Percentiles rank a stretch among this genome's conserved stretches.
phyloP scores from a whole-genome alignment of 805 yeast species.

The Hermanozyma aechmeae region DNA sequence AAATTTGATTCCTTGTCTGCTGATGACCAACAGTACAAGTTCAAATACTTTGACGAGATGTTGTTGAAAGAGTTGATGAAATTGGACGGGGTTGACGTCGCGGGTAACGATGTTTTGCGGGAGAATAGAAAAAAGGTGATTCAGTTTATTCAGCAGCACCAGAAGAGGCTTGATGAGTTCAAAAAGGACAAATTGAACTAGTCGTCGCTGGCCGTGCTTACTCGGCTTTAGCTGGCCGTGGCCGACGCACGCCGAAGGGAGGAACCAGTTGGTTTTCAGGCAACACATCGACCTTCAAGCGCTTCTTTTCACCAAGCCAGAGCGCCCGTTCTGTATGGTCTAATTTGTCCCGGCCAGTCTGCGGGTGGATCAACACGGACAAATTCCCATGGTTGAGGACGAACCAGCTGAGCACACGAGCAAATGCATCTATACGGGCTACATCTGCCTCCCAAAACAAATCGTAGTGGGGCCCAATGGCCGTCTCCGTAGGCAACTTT shows the following conservation, averaged over 20 bases:
- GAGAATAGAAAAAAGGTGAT: constrained; percentile 51
- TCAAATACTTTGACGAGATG: constrained; percentile 56
- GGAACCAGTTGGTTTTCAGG: too few relatives aligned
- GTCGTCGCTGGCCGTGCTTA: too few relatives aligned
- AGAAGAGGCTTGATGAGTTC: constrained; percentile 45
- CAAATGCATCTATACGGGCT: constrained; percentile 19
- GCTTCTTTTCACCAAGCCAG: constrained; percentile 20
- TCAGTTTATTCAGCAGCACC: constrained; percentile 49
- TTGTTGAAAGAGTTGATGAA: constrained; percentile 56
- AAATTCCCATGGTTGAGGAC: constrained; percentile 20
- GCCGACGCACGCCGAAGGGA: too few relatives aligned
- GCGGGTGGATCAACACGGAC: constrained; percentile 25
- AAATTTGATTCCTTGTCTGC: constrained; percentile 9
- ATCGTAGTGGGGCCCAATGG: constrained; percentile 23
- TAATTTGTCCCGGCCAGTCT: constrained; percentile 18
- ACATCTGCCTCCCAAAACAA: constrained; percentile 28
- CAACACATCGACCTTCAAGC: constrained; percentile 10
- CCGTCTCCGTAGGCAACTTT: constrained; percentile 14
- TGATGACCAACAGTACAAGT: constrained; percentile 33
- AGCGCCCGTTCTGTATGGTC: constrained; percentile 21
- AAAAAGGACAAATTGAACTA: constrained; percentile 16
- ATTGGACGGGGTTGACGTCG: constrained; percentile 55
- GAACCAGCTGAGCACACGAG: constrained; percentile 20
- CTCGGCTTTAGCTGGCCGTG: too few relatives aligned
- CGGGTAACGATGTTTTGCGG: constrained; percentile 42